Evolutionary conservation across 306 rosid species (phyloP), one percentile per base, ranked within the genome.

Genomic region (Glycine soja): DNA sequence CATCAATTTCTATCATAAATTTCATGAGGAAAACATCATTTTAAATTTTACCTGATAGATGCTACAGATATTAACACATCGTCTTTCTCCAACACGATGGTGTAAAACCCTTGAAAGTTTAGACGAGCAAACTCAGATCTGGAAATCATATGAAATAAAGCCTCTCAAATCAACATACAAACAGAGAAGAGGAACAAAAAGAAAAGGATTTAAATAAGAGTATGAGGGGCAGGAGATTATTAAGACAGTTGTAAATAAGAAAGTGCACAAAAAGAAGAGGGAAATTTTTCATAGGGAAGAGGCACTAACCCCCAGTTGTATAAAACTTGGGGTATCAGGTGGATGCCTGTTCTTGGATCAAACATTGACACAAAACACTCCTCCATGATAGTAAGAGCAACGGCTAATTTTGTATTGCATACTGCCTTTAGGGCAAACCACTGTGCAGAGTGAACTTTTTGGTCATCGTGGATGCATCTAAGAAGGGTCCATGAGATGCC

Each of bases 321-420:
- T 63, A 95, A 78, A 80, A 85, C 88, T 67, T 95, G 99, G 77
- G 99, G 99, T 85, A 95, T 86, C 99, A 95, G 93, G 87, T 95
- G 90, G 76, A 95, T 95, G 85, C 99, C 99, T 24, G 99, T 95
- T 90, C 98, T 87, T 58, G 92, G 94, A 89, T 95, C 99, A 58
- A 93, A 89, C 99, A 95, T 93, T 3, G 99, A 91, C 81, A 95
- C 78, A 84, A 95, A 95, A 65, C 99, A 93, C 85, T 95, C 99
- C 89, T 91, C 98, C 99, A 95, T 91, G 73, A 95, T 91, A 63
- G 99, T 87, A 80, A 95, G 97, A 82, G 99, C 97, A 83, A 95
- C 94, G 65, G 97, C 93, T 86, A 95, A 80, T 84, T 90, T 95
- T 54, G 96, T 89, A 79, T 93, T 95, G 93, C 98, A 95, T 72